Conservation (phyloP, 345 rosid genomes). For the Brassica rapa region DNA sequence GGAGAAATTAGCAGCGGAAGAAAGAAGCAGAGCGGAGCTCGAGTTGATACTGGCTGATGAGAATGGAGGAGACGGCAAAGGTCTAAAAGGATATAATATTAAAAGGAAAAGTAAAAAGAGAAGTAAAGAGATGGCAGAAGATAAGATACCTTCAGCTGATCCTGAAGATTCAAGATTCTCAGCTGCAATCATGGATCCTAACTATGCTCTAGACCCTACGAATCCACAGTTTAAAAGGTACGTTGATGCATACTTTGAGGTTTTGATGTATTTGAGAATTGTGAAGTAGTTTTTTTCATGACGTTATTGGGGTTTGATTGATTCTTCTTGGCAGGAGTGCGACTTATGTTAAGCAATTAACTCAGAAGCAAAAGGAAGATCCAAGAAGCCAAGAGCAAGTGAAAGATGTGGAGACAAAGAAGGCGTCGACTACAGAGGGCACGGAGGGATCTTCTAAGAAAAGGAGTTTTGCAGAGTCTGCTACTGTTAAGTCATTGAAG, state of each 20-base stretch:
- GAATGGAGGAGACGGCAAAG: constrained; percentile 53
- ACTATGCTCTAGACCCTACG: constrained; percentile 87
- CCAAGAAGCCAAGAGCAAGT: constrained; percentile 36
- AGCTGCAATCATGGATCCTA: constrained; percentile 54
- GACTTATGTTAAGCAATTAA: constrained; percentile 67
- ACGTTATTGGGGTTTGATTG: background rate
- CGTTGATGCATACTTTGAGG: background rate
- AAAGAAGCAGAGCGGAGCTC: constrained; percentile 77
- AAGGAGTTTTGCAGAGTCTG: constrained; percentile 50
- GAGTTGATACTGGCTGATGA: constrained; percentile 86
- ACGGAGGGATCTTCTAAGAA: constrained; percentile 40
- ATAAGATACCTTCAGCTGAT: constrained; percentile 62
- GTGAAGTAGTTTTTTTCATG: background rate
- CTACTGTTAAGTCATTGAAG: constrained; percentile 71
- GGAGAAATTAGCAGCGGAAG: constrained; percentile 48
- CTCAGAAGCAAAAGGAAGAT: constrained; percentile 52
- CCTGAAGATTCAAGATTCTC: constrained; percentile 76
- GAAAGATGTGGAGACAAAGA: constrained; percentile 20
- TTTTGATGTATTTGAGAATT: background rate
- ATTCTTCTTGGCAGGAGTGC: constrained; percentile 69
- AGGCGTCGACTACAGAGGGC: constrained; percentile 27
- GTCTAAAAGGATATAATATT: constrained; percentile 76
- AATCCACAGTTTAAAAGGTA: constrained; percentile 96
- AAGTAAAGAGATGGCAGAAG: constrained; percentile 53
- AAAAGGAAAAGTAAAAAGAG: constrained; percentile 66